phyloP scores from a whole-genome alignment of 768 basidiomycete species.

The Scleroderma citrinum region DNA sequence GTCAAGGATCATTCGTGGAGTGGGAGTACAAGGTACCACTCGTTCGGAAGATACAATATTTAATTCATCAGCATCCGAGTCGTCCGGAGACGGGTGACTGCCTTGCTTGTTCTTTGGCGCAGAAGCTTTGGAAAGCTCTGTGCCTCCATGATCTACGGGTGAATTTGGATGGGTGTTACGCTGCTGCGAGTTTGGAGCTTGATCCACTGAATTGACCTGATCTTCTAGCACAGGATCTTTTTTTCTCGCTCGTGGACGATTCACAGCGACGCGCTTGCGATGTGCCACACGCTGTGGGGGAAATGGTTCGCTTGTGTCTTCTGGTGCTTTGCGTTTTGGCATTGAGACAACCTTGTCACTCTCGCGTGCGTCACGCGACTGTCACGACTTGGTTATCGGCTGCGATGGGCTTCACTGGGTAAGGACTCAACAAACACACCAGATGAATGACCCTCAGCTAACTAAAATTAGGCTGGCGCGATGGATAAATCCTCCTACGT shows the following conservation, averaged over 20 bases:
- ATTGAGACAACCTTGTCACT: not conserved
- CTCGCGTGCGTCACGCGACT: constrained; percentile 20
- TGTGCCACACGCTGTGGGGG: constrained; percentile 31
- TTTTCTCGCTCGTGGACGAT: not conserved
- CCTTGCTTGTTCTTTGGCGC: no score
- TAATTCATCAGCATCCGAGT: constrained; percentile 24
- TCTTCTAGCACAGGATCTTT: not conserved
- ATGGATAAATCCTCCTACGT: constrained; percentile 78
- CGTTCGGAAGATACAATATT: constrained; percentile 14
- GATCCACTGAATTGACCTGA: not conserved
- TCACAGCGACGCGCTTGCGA: constrained; percentile 11
- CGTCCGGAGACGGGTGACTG: not conserved
- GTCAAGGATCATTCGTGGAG: constrained; percentile 25
- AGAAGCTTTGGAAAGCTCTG: no score
- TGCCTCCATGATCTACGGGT: no score
- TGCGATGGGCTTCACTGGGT: constrained; percentile 63
- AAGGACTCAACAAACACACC: constrained; percentile 6
- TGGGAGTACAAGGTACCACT: constrained; percentile 19
- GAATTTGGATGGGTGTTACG: no score
- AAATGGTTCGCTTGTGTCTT: constrained; percentile 15
- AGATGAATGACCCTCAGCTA: not conserved
- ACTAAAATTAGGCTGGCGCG: constrained; percentile 53
- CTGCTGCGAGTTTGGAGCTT: no score
- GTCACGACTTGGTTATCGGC: constrained; percentile 1
- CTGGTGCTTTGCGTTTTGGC: constrained; percentile 41